These are phyloP conservation scores for Schrenkiella parvula DNA, from an alignment of 345 rosid genomes.

Conservation along the genomic window DNA sequence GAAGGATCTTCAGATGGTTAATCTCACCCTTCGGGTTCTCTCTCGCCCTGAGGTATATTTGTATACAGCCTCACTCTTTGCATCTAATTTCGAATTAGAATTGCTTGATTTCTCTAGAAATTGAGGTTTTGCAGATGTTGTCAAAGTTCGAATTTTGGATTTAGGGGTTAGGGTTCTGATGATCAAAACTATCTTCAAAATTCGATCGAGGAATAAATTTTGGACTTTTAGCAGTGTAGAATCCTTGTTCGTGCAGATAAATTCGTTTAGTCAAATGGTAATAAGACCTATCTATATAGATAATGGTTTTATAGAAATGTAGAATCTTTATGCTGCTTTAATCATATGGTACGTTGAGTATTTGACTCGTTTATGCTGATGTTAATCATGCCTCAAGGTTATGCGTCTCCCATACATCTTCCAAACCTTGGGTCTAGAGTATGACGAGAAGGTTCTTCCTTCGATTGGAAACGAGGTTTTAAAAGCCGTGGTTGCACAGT, in stretches of 20 bases:
- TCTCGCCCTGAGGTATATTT: constrained; percentile 73
- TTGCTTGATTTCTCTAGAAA: background rate
- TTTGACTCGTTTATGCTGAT: background rate
- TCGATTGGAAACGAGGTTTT: constrained; percentile 95
- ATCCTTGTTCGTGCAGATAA: too few species aligned
- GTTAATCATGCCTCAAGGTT: constrained; percentile 39
- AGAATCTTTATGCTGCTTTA: background rate
- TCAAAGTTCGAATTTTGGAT: background rate
- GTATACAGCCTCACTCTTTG: background rate
- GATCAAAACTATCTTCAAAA: background rate
- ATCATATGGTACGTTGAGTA: background rate
- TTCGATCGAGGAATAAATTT: too few species aligned
- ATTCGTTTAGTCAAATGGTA: too few species aligned
- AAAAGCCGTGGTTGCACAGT: constrained; percentile 95
- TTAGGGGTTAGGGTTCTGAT: background rate
- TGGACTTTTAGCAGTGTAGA: too few species aligned
- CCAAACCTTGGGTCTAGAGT: constrained; percentile 91
- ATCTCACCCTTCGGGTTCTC: constrained; percentile 95
- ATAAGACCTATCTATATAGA: too few species aligned
- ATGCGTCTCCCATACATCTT: constrained; percentile 70
- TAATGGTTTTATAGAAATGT: background rate
- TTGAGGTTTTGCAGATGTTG: background rate
- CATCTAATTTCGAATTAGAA: background rate
- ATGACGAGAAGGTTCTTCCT: constrained; percentile 98
- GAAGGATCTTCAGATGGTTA: constrained; percentile 98